Conservation (phyloP, 208 protist species). For the Crithidia brevicula region DNA sequence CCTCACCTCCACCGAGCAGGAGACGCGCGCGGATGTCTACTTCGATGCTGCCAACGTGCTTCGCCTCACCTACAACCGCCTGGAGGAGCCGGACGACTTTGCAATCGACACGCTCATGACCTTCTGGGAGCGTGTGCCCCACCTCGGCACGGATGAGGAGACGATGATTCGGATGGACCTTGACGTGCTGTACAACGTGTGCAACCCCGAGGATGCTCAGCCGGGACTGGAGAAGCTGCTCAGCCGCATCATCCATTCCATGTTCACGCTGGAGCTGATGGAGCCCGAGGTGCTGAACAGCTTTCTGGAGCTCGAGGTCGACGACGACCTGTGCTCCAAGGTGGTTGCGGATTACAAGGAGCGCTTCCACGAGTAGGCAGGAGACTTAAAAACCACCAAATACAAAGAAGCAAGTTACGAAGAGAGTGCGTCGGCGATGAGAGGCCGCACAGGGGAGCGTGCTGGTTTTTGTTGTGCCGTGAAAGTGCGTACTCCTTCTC, state of each 20-base stretch:
- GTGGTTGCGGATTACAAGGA: conserved; percentile 41
- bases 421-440: no score
- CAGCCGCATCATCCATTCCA: conserved; percentile 63
- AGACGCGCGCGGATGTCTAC: conserved; percentile 75
- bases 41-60: conserved; percentile 81
- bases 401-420: neutral
- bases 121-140: conserved; percentile 72
- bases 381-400: neutral
- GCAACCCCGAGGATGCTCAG: conserved; percentile 43
- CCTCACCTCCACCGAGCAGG: conserved; percentile 72
- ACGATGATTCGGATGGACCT: conserved; percentile 42
- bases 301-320: conserved; percentile 43
- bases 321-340: conserved; percentile 40
- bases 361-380: conserved; percentile 1
- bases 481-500: no score
- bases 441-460: no score
- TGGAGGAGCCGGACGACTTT: conserved; percentile 57
- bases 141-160: conserved; percentile 42
- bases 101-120: conserved; percentile 72
- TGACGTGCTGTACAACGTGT: conserved; percentile 67
- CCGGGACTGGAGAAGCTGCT: conserved; percentile 63
- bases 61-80: conserved; percentile 66
- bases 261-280: conserved; percentile 64
- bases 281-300: conserved; percentile 56
- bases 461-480: no score